Evolutionary conservation across 306 rosid species (phyloP), one percentile per base, ranked within the genome.

Genomic region (Castanea sativa): DNA sequence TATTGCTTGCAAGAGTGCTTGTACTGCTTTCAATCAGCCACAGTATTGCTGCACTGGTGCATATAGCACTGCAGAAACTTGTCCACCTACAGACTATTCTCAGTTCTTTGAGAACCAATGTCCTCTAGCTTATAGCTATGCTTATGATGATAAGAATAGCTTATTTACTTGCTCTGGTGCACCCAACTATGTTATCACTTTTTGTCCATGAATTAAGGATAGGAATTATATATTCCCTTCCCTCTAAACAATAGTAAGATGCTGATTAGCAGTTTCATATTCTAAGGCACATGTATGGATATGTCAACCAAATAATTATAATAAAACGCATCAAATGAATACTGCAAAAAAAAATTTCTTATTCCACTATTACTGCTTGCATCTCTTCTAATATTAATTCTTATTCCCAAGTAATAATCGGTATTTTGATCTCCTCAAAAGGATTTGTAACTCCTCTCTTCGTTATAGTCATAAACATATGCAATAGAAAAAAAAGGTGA

Each of bases 101-200:
- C 3, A 0, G 64, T 73, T 88, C 18, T 88, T 86, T 21, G 65
- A 88, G 80, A 35, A 55, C 1, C 83, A 79, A 64, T 88, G 92
- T 41, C 88, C 91, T 32, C 76, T 30, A 21, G 92, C 92, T 59
- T 88, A 88, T 71, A 88, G 86, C 55, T 83, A 88, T 15, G 87
- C 92, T 12, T 79, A 72, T 5, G 91, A 88, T 23, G 88, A 83
- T 43, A 10, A 52, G 19, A 41, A 6, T 14, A 71, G 79, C 76
- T 53, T 73, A 2, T 86, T 88, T 64, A 81, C 89, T 1, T 88
- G 91, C 64, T 21, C 30, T 1, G 85, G 80, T 13, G 86, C 85
- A 25, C 71, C 88, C 4, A 58, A 86, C 59, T 88, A 87, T n/a
- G 43, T 3, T 11, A 60, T 87, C 38, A 85, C 85, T 5, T 85